Evolutionary conservation across 2,329 filamentous ascomycete genomes (phyloP).

Genomic region (Ascochyta clinopodiicola): DNA sequence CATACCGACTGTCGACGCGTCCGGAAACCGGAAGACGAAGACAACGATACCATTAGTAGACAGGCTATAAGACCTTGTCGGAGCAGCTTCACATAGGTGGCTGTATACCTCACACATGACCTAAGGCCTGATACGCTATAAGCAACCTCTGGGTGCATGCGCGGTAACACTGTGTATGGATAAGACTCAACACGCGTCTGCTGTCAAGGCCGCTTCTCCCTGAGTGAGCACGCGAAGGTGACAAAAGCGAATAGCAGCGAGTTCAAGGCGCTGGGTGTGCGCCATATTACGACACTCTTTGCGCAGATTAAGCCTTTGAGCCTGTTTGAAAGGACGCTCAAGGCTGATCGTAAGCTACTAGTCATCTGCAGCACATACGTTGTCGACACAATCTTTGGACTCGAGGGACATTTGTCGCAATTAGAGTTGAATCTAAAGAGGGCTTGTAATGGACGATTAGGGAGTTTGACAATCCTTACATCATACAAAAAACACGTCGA

Average conservation of each 20-base stretch:
- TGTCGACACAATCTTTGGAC: too few species aligned
- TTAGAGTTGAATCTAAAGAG: not conserved
- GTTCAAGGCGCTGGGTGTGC: not conserved
- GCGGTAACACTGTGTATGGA: not conserved
- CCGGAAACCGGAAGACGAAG: slow-evolving; percentile 13
- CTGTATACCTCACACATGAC: not conserved
- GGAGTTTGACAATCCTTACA: not conserved
- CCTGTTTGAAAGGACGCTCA: not conserved
- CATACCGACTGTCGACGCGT: slow-evolving; percentile 39
- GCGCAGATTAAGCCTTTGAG: not conserved
- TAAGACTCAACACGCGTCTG: not conserved
- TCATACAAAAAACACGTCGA: not conserved
- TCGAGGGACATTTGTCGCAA: not conserved
- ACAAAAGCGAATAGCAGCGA: not conserved
- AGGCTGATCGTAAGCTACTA: not conserved
- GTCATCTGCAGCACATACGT: not conserved
- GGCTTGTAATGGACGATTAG: not conserved
- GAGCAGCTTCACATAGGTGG: not conserved
- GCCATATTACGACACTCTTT: not conserved
- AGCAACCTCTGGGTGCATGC: not conserved
- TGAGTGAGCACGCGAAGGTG: not conserved
- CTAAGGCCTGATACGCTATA: not conserved
- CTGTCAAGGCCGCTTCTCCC: not conserved
- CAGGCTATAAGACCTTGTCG: slow-evolving; percentile 5
- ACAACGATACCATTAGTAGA: slow-evolving; percentile 12